Evolutionary conservation across 495 filamentous ascomycete species (phyloP), one percentile per base, ranked within the genome.

Genomic region (Staphylotrichum tortipilum): DNA sequence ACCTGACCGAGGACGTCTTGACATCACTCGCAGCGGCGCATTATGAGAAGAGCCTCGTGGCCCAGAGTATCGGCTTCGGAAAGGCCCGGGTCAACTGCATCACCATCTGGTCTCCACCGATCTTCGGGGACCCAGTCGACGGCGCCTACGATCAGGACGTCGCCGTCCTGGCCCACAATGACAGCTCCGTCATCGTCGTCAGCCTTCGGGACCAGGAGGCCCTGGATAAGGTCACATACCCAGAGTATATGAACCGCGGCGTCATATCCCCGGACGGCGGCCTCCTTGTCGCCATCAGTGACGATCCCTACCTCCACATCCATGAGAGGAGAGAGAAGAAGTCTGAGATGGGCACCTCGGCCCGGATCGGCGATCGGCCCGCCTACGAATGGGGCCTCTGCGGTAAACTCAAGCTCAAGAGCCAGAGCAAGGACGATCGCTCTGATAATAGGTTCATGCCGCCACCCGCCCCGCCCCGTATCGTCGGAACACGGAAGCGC

Each of bases 241-340:
- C 84, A 33, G 81, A 85, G 54, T 81, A 78, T 47, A 91, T 95
- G 69, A 98, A 98, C 64, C 89, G 92, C 64, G 86, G 89, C 5
- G 81, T 89, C 17, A 82, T 98, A 36, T 95, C 90, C 23, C 92
- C 92, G 0, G 86, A 96, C 56, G 90, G 89, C 0, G 75, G 72
- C 34, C 66, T 94, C 15, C 76, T 97, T 5, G 73, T 89, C 3
- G 86, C 88, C 9, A 84, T 97, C 33, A 87, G 90, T 19, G 94
- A 98, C 57, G 80, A 87, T 58, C 80, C 84, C 3, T 82, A 76
- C 50, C 83, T 87, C 2, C 95, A 92, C 63, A 82, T 97, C 49
- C 90, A 92, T 62, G 67, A 79, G 41, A 54, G 59, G 17, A 53
- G 36, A 7, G 42, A 60, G 49, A 64, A 62, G 28, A 24, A 49